Conservation (phyloP, 78 protist species). For the Bigelowiella natans region DNA sequence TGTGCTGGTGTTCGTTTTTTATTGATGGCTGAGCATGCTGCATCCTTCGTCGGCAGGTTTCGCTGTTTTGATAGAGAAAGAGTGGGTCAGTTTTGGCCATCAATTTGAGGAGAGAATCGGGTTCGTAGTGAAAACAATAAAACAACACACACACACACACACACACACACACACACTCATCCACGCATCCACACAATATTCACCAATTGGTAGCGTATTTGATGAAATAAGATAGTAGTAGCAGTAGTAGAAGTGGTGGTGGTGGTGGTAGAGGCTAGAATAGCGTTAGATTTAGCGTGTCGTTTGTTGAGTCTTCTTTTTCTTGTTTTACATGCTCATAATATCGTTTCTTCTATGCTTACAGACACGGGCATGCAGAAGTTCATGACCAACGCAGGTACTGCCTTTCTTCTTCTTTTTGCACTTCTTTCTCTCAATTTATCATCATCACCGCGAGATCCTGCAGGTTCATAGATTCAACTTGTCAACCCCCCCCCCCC, state of each 20-base stretch:
- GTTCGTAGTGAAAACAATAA: not conserved
- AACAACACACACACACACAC: not conserved
- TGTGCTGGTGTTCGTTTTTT: not conserved
- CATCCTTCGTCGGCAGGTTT: constrained; percentile 8
- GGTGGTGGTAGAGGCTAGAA: too few relatives aligned
- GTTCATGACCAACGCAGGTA: not conserved
- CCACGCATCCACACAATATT: not conserved
- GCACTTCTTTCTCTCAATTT: not conserved
- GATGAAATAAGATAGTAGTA: not conserved
- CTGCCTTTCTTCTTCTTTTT: not conserved
- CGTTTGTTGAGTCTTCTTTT: not conserved
- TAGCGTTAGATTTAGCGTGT: not conserved
- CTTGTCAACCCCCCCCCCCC: too few relatives aligned
- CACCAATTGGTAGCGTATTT: not conserved
- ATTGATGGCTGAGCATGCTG: not conserved
- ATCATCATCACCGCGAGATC: not conserved
- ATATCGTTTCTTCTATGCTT: not conserved
- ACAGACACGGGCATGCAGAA: not conserved
- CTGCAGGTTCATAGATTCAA: not conserved
- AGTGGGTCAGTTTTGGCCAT: constrained; percentile 81
- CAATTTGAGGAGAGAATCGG: constrained; percentile 32
- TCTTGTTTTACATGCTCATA: not conserved
- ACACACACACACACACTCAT: not conserved
- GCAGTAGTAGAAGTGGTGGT: not conserved
- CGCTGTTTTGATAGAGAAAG: constrained; percentile 64